Percentiles rank a stretch among this genome's conserved stretches.
Conservation (phyloP, 1,139 yeast genomes). For the Fermentozyma sake region DNA sequence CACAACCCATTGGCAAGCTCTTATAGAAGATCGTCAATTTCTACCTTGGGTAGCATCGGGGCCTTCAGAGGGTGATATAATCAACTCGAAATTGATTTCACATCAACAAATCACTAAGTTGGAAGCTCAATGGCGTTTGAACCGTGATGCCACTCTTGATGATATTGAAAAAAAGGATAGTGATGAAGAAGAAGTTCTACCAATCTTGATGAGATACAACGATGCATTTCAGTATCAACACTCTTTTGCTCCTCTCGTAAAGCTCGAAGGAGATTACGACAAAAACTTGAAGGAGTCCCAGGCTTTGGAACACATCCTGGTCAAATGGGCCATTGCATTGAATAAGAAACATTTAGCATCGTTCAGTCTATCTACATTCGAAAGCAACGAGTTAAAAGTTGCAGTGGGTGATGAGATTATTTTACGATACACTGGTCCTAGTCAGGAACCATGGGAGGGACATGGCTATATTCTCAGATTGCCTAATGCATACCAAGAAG, state of each 20-base stretch:
- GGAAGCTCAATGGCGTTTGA: conserved; percentile 79
- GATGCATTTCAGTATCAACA: conserved; percentile 88
- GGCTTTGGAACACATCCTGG: conserved; percentile 68
- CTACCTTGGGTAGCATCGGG: conserved; percentile 74
- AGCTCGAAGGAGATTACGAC: conserved; percentile 79
- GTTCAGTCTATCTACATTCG: conserved; percentile 65
- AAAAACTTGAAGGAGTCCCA: conserved; percentile 72
- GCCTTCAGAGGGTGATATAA: conserved; percentile 63
- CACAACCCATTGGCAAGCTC: conserved; percentile 80
- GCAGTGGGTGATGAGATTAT: conserved; percentile 84
- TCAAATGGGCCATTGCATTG: conserved; percentile 70
- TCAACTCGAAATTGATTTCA: conserved; percentile 51
- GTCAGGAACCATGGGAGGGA: conserved; percentile 61
- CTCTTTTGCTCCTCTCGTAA: conserved; percentile 78
- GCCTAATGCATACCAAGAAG: conserved; percentile 67
- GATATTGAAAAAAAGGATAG: conserved; percentile 48
- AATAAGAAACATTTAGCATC: conserved; percentile 66
- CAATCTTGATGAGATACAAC: conserved; percentile 69
- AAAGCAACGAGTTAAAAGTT: conserved; percentile 62
- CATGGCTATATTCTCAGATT: conserved; percentile 67
- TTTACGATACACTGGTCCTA: conserved; percentile 53
- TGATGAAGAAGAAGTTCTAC: conserved; percentile 58
- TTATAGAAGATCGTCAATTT: conserved; percentile 75
- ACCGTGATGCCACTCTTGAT: conserved; percentile 63
- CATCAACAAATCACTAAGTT: conserved; percentile 66